Percentiles rank a stretch among this genome's conserved stretches.
Evolutionary conservation across 768 basidiomycete species (phyloP).

Genomic region (Rhizopogon vesiculosus): DNA sequence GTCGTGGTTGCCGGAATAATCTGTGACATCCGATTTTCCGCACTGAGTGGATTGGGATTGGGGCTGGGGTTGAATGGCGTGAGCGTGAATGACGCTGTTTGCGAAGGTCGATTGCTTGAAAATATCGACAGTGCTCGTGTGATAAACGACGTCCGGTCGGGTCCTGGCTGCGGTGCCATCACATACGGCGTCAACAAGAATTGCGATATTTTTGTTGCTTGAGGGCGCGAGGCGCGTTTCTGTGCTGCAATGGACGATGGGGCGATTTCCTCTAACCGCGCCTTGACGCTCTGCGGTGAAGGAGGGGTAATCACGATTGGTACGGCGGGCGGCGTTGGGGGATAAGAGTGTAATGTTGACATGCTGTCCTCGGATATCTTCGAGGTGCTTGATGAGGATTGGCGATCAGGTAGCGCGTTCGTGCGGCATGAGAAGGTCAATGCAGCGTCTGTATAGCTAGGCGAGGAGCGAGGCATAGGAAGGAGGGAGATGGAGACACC

Average conservation of each 20-base stretch:
- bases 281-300: slow-evolving; percentile 27
- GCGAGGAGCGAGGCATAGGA: slow-evolving; percentile 43
- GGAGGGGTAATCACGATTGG: slow-evolving; percentile 27
- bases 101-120: slow-evolving; percentile 47
- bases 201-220: slow-evolving; percentile 32
- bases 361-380: slow-evolving; percentile 24
- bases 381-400: slow-evolving; percentile 9
- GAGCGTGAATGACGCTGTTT: slow-evolving; percentile 61
- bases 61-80: slow-evolving; percentile 16
- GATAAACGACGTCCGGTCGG: slow-evolving; percentile 38
- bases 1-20: slow-evolving; percentile 27
- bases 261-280: slow-evolving; percentile 21
- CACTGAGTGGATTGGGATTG: slow-evolving; percentile 4
- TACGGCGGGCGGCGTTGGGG: slow-evolving; percentile 45
- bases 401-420: slow-evolving; percentile 24
- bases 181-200: slow-evolving; percentile 51
- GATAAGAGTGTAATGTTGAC: slow-evolving; percentile 46
- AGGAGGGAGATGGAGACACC: slow-evolving; percentile 50
- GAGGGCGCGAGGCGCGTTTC: slow-evolving; percentile 6
- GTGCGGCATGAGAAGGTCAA: slow-evolving; percentile 51
- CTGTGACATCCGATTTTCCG: slow-evolving; percentile 13
- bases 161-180: slow-evolving; percentile 22
- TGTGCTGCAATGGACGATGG: not conserved
- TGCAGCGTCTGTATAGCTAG: slow-evolving; percentile 46
- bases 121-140: slow-evolving; percentile 46